phyloP scores from a whole-genome alignment of 306 rosid species.

The Castanopsis chinensis region DNA sequence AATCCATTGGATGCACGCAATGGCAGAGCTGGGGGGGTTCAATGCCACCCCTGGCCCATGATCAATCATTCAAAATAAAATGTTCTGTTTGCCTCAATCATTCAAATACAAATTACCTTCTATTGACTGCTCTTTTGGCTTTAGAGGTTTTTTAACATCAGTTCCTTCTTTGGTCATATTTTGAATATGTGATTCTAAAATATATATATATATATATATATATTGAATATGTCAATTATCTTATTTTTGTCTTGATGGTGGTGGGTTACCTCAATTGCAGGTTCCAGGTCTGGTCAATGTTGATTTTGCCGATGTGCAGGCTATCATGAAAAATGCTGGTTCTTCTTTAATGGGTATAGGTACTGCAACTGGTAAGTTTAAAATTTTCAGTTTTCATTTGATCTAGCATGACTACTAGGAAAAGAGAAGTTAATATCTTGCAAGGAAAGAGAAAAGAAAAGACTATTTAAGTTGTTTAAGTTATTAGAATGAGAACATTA shows the following conservation, averaged over 20 bases:
- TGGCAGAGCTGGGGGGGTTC: too few species aligned
- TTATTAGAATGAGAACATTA: too few species aligned
- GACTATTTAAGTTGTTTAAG: too few species aligned
- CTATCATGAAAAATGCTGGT: constrained; percentile 91
- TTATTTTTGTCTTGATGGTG: neutral
- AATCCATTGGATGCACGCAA: too few species aligned
- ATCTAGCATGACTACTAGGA: neutral
- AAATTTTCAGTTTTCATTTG: neutral
- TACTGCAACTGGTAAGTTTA: constrained; percentile 71
- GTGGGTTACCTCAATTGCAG: constrained; percentile 36
- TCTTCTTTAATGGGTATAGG: constrained; percentile 93
- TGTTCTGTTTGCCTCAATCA: neutral
- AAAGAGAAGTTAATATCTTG: neutral
- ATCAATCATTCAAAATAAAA: neutral
- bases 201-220: neutral
- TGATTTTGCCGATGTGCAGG: constrained; percentile 94
- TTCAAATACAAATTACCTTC: neutral
- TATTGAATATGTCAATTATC: neutral
- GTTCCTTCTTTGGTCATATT: neutral
- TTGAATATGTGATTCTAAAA: neutral
- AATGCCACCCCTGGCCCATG: too few species aligned
- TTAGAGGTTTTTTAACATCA: neutral
- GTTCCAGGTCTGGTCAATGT: constrained; percentile 87
- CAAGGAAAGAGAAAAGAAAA: neutral
- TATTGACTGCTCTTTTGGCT: neutral